Evolutionary conservation across 495 filamentous ascomycete genomes (phyloP), one percentile per base, ranked within the genome.

Genomic region (Paragyromitra xinjiangensis): DNA sequence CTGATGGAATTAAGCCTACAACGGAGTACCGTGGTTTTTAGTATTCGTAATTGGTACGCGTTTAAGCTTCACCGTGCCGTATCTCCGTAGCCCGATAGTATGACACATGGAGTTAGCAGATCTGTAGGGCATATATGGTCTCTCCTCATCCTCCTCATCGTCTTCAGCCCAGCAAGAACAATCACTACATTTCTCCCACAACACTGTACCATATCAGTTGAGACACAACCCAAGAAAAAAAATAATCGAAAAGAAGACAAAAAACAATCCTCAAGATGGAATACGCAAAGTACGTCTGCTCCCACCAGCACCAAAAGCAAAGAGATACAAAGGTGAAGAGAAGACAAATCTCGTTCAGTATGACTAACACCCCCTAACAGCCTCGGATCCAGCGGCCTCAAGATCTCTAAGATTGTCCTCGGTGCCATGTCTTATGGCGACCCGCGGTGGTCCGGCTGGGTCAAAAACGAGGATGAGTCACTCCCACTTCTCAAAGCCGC

Each of bases 341-440:
- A 29, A 62, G 1, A 0, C 14, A 2, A 63, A n/a, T 40, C 39
- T 6, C 8, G 6, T 26, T 16, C 22, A n/a, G 11, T n/a, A 40
- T 9, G 9, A 39, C 63, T 85, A 3, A 68, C 37, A 76, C 37
- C 9, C 12, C 3, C 39, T 5, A 16, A 48, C n/a, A 70, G 86
- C 37, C 84, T 93, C 24, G 91, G 91, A 42, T 87, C 85, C 51
- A 90, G 87, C 67, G 91, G 91, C 64, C 88, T 93, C 39, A 88
- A 87, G 64, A 85, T 92, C 71, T 91, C 91, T 8, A 88, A 89
- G 40, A 87, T 92, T 71, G 88, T 92, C 76, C 86, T 93, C 14
- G 91, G 91, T 0, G 88, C 88, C 77, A 93, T 93, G 92, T 89
- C 87, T 75, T 91, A 88, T 70, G 91, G 91, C 24, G 85, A 86